Conservation (phyloP, 2,329 filamentous ascomycete genomes). For the Pyricularia sp. region DNA sequence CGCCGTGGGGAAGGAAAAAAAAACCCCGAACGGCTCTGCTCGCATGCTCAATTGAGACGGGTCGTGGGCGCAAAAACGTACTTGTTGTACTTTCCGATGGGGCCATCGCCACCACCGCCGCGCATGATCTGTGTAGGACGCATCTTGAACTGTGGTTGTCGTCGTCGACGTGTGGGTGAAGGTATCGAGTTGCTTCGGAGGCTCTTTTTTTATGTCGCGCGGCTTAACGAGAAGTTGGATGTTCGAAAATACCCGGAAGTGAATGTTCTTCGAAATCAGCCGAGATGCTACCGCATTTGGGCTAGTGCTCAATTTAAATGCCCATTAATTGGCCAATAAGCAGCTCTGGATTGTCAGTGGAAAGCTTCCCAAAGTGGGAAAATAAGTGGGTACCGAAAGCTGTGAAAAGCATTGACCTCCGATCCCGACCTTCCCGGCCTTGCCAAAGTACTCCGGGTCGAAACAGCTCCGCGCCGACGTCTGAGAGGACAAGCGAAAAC, state of each 20-base stretch:
- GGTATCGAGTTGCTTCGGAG: constrained; percentile 10
- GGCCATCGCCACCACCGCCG: constrained; percentile 24
- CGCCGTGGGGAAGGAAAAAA: not conserved
- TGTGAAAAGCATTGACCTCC: not conserved
- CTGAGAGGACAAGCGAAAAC: not conserved
- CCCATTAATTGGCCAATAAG: not conserved
- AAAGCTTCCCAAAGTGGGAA: not conserved
- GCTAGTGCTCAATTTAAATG: not conserved
- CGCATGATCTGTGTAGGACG: constrained; percentile 31
- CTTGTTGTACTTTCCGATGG: constrained; percentile 30
- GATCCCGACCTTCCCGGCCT: not conserved
- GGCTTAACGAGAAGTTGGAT: constrained; percentile 15
- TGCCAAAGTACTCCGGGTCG: not conserved
- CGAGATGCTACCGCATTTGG: not conserved
- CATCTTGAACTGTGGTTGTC: constrained; percentile 21
- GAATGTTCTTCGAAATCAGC: not conserved
- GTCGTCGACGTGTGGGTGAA: constrained; percentile 10
- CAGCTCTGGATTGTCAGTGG: not conserved
- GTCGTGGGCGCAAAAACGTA: constrained; percentile 18
- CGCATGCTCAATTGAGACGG: not conserved
- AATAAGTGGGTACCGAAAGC: not conserved
- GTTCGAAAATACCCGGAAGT: not conserved
- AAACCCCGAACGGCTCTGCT: constrained; percentile 3
- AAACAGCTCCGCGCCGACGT: not conserved
- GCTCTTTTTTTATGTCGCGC: not conserved